Evolutionary conservation across 2,329 filamentous ascomycete species (phyloP).

Genomic region (Metarhizium robertsii): DNA sequence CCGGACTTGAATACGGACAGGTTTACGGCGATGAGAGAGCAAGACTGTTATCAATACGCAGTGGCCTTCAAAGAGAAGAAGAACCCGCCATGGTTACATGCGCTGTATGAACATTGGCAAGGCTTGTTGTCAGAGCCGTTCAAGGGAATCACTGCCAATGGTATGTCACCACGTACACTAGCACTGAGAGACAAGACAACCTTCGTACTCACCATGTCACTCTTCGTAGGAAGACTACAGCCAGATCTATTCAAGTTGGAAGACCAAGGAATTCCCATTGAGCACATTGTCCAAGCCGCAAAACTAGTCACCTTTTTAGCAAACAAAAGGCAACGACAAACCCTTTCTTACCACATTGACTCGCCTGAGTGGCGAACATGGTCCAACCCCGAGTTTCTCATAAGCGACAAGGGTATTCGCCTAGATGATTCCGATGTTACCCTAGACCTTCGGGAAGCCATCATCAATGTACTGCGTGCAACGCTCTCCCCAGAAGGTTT

Average conservation of each 20-base stretch:
- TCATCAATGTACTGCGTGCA: constrained; percentile 45
- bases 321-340: constrained; percentile 35
- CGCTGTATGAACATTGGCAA: constrained; percentile 49
- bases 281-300: constrained; percentile 43
- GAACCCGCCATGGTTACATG: constrained; percentile 58
- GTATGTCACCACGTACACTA: constrained; percentile 23
- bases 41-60: constrained; percentile 55
- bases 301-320: constrained; percentile 36
- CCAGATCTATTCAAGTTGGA: constrained; percentile 46
- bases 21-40: constrained; percentile 53
- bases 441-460: constrained; percentile 31
- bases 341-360: constrained; percentile 52
- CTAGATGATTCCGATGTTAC: constrained; percentile 46
- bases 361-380: constrained; percentile 62
- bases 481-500: constrained; percentile 64
- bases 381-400: constrained; percentile 65
- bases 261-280: constrained; percentile 55
- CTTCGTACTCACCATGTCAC: neutral
- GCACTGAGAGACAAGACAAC: too few relatives aligned
- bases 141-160: constrained; percentile 61
- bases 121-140: constrained; percentile 56
- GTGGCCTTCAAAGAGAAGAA: constrained; percentile 48
- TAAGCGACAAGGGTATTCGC: constrained; percentile 59
- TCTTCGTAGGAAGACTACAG: constrained; percentile 34
- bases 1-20: neutral